These are phyloP conservation scores for Oidium heveae DNA, from an alignment of 2,329 filamentous ascomycete genomes.

Conservation along the genomic window DNA sequence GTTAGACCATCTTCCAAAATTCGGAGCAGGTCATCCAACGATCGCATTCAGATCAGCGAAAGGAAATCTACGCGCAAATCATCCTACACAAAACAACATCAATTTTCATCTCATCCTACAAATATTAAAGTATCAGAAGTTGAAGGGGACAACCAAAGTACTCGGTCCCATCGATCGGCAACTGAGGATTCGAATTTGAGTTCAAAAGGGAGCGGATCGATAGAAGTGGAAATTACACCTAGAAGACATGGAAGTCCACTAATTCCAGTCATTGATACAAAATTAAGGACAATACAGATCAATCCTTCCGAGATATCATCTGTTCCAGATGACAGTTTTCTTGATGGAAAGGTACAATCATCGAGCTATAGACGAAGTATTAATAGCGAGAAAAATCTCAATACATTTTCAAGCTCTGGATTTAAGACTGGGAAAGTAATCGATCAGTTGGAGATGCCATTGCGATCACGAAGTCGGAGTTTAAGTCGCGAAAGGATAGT, in stretches of 20 bases:
- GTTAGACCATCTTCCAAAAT: slow-evolving; percentile 38
- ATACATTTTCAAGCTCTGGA: slow-evolving; percentile 17
- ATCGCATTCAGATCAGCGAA: slow-evolving; percentile 72
- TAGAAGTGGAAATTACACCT: slow-evolving; percentile 62
- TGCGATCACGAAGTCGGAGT: slow-evolving; percentile 32
- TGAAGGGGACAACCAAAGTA: slow-evolving; percentile 36
- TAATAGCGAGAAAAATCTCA: slow-evolving; percentile 9
- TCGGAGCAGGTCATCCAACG: slow-evolving; percentile 23
- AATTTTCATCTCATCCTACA: slow-evolving; percentile 24
- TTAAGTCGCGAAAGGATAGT: slow-evolving; percentile 37
- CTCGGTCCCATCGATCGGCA: slow-evolving; percentile 51
- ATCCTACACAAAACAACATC: slow-evolving; percentile 42
- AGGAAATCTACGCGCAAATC: slow-evolving; percentile 47
- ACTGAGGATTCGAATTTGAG: slow-evolving; percentile 48
- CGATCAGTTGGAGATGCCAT: slow-evolving; percentile 31
- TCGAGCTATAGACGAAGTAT: slow-evolving; percentile 12
- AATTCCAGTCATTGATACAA: slow-evolving; percentile 21
- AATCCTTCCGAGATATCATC: slow-evolving; percentile 69
- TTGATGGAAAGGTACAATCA: slow-evolving; percentile 22
- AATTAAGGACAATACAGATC: slow-evolving; percentile 34
- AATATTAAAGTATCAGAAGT: slow-evolving; percentile 19
- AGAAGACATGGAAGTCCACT: slow-evolving; percentile 43
- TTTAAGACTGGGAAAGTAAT: slow-evolving; percentile 15
- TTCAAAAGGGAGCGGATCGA: slow-evolving; percentile 37
- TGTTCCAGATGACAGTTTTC: slow-evolving; percentile 47